phyloP scores from a whole-genome alignment of 371 early-diverging fungal species.

The Agmasoma carcini region DNA sequence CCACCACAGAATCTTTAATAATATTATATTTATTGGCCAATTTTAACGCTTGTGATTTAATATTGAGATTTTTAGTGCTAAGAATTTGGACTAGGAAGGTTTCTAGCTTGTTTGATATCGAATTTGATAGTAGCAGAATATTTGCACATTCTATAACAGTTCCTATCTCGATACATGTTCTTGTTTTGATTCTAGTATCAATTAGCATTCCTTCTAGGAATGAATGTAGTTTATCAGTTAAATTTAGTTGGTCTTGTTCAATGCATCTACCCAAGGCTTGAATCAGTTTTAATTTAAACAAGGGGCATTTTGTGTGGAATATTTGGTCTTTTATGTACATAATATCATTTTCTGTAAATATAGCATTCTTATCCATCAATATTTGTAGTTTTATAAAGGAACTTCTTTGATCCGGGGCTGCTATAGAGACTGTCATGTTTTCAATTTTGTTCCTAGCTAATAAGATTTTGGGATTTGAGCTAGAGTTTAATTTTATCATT shows the following conservation, averaged over 20 bases:
- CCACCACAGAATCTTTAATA: conserved; percentile 12
- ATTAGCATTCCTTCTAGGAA: conserved; percentile 12
- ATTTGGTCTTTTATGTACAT: conserved; percentile 6
- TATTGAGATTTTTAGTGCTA: conserved; percentile 37
- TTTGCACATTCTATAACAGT: conserved; percentile 14
- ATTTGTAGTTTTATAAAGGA: conserved; percentile 30
- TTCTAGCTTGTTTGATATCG: conserved; percentile 2
- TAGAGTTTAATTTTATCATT: not conserved
- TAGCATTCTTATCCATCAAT: conserved; percentile 9
- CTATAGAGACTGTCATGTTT: not conserved
- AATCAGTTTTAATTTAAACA: conserved; percentile 26
- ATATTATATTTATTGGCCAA: conserved; percentile 12
- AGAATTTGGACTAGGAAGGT: conserved; percentile 27
- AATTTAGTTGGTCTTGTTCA: not conserved
- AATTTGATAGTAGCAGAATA: conserved; percentile 3
- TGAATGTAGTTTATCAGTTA: not conserved
- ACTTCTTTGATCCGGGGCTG: not conserved
- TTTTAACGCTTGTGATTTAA: conserved; percentile 26
- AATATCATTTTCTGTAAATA: conserved; percentile 27
- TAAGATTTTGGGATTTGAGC: not conserved
- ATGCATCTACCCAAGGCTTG: conserved; percentile 5
- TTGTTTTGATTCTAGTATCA: not conserved
- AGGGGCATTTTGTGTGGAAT: conserved; percentile 1
- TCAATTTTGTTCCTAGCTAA: not conserved
- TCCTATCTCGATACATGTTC: conserved; percentile 20